phyloP scores from a whole-genome alignment of 192 early-diverging fungal species.

The Umbelopsis isabellina region DNA sequence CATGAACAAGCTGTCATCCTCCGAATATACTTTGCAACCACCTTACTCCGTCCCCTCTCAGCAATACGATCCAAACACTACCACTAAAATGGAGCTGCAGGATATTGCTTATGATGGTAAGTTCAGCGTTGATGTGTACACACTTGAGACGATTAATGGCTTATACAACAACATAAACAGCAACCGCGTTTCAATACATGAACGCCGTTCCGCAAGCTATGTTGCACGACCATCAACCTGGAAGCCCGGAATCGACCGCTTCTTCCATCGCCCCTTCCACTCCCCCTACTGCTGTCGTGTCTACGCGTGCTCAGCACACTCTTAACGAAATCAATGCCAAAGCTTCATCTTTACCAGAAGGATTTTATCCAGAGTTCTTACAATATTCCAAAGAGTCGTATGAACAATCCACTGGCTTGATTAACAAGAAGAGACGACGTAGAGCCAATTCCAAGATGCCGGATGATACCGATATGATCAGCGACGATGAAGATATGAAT shows the following conservation, averaged over 20 bases:
- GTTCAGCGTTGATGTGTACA: not conserved
- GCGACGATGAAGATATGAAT: constrained; percentile 12
- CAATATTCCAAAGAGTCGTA: constrained; percentile 46
- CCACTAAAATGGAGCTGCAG: constrained; percentile 25
- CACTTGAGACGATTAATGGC: not conserved
- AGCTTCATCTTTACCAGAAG: constrained; percentile 40
- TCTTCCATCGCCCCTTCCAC: constrained; percentile 34
- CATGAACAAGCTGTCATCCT: constrained; percentile 21
- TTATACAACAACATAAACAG: not conserved
- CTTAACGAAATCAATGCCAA: constrained; percentile 39
- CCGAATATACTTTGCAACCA: constrained; percentile 10
- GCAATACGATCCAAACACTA: constrained; percentile 7
- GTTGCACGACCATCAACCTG: constrained; percentile 15
- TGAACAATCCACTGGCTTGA: constrained; percentile 32
- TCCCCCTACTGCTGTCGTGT: constrained; percentile 36
- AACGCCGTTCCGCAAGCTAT: constrained; percentile 14
- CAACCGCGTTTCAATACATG: constrained; percentile 20
- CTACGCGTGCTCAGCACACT: constrained; percentile 11
- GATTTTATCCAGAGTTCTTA: constrained; percentile 44
- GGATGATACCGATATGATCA: constrained; percentile 2
- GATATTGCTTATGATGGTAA: constrained; percentile 25
- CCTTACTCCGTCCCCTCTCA: constrained; percentile 15
- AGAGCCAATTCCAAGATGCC: constrained; percentile 1
- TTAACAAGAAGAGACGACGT: constrained; percentile 25
- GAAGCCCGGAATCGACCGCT: constrained; percentile 27